These are phyloP conservation scores for Mrakia frigida DNA, from an alignment of 768 basidiomycete genomes.

Conservation along the genomic window DNA sequence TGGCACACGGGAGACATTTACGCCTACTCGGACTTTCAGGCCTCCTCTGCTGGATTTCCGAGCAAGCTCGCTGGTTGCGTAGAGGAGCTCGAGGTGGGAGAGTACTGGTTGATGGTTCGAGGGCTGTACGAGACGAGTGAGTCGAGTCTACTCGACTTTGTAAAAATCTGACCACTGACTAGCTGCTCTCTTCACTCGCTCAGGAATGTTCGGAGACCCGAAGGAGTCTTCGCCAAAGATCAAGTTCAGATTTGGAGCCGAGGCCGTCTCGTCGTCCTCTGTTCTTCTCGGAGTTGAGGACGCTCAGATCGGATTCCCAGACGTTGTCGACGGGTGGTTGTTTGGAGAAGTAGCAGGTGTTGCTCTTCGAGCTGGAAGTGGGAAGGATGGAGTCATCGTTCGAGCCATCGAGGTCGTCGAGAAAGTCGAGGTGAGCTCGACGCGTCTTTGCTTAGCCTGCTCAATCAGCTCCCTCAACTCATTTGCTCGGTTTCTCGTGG, in stretches of 20 bases:
- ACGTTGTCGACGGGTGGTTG: slow-evolving; percentile 69
- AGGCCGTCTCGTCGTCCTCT: slow-evolving; percentile 42
- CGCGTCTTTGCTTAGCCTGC: too few relatives aligned
- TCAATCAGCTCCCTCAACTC: slow-evolving; percentile 8
- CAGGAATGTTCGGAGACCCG: slow-evolving; percentile 31
- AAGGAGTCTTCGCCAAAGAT: slow-evolving; percentile 52
- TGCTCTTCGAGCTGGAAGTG: slow-evolving; percentile 53
- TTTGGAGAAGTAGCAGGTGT: slow-evolving; percentile 66
- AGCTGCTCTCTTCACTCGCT: slow-evolving; percentile 16
- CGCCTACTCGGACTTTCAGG: slow-evolving; percentile 48
- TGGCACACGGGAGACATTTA: slow-evolving; percentile 92
- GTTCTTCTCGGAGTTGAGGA: neutral
- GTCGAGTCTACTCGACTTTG: slow-evolving; percentile 58
- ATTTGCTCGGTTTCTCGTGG: neutral
- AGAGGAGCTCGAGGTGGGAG: slow-evolving; percentile 50
- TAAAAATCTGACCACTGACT: slow-evolving; percentile 40
- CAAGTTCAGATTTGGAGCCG: slow-evolving; percentile 53
- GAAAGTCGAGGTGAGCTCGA: slow-evolving; percentile 7
- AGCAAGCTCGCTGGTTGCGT: slow-evolving; percentile 53
- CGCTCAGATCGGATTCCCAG: slow-evolving; percentile 36
- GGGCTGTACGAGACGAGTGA: slow-evolving; percentile 75
- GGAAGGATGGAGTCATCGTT: slow-evolving; percentile 23
- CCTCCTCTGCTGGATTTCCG: slow-evolving; percentile 47
- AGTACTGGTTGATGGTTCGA: slow-evolving; percentile 67
- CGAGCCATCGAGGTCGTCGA: neutral